Conservation (phyloP, 2,329 filamentous ascomycete species). For the Pyricularia grisea region DNA sequence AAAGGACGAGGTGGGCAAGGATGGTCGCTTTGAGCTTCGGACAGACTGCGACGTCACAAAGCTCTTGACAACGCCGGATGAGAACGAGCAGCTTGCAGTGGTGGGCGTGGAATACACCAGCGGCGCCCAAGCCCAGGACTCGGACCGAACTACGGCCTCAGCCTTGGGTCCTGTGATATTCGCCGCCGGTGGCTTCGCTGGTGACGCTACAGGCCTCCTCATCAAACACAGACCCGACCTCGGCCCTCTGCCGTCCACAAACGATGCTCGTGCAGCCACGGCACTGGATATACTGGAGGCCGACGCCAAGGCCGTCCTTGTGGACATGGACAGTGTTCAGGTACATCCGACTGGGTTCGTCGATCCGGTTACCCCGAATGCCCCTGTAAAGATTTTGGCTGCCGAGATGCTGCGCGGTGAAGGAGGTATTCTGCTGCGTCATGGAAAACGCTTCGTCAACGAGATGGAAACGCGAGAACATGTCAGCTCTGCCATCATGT, state of each 20-base stretch:
- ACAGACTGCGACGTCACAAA: slow-evolving; percentile 43
- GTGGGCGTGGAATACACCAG: neutral
- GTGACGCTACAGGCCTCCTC: slow-evolving; percentile 48
- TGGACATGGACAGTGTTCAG: slow-evolving; percentile 49
- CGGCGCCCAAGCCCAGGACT: neutral
- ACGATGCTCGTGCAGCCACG: slow-evolving; percentile 46
- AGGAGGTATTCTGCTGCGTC: slow-evolving; percentile 45
- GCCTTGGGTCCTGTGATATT: slow-evolving; percentile 48
- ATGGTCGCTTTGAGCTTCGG: slow-evolving; percentile 36
- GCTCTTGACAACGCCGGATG: slow-evolving; percentile 24
- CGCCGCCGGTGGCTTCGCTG: slow-evolving; percentile 52
- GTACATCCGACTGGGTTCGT: slow-evolving; percentile 58
- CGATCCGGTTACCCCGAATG: slow-evolving; percentile 34
- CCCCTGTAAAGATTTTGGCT: slow-evolving; percentile 50
- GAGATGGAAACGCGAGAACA: slow-evolving; percentile 51
- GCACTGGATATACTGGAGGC: slow-evolving; percentile 33
- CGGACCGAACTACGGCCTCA: neutral
- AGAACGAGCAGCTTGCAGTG: neutral
- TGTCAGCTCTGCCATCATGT: slow-evolving; percentile 43
- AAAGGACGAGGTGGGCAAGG: slow-evolving; percentile 19
- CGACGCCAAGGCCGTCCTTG: slow-evolving; percentile 28
- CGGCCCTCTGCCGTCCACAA: slow-evolving; percentile 50
- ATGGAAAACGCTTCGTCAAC: slow-evolving; percentile 48
- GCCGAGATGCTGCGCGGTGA: slow-evolving; percentile 55
- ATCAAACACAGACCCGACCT: slow-evolving; percentile 49